Evolutionary conservation across 768 basidiomycete species (phyloP), one percentile per base, ranked within the genome.

Genomic region (Termitomyces eurrhizus): DNA sequence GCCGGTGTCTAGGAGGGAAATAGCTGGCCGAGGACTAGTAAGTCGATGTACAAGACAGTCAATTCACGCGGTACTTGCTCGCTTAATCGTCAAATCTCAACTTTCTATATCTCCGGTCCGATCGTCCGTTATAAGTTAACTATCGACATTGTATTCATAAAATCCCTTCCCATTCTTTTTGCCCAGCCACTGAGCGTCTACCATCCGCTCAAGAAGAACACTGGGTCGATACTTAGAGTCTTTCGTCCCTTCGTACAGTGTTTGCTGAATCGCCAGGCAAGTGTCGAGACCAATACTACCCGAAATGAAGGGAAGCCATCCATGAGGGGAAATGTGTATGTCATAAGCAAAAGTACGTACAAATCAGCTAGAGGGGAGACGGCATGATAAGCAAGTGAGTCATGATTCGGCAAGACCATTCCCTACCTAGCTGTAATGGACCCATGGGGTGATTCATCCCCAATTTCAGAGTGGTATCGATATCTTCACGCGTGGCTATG

Each of bases 401-500:
- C 54, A 8, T 49, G 9, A 44, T 52, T 56, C 46, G 41, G 48
- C 18, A 26, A 36, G 44, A 18, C 51, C 46, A 46, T 26, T 24
- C 49, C 71, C n/a, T 64, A 85, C 91, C 93, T 18, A 96, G 83
- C 66, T 94, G 92, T 7, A 97, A 75, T 2, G 95, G 95, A 4
- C 95, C 95, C 91, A 97, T 95, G 3, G 94, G 93, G 68, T 95
- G 92, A 63, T 88, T 88, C 93, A 96, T 96, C 37, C 95, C 96
- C 24, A 98, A 78, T 69, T 88, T 90, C 53, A 98, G 83, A 0
- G 95, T 98, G 65, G 89, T 94, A 75, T 98, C 95, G 61, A 98
- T 97, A 70, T 98, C 94, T 54, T 97, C 93, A 24, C 91, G 85
- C 2, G 91, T 92, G 1, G 94, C 95, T n/a, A 88, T 83, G 1